Evolutionary conservation across 352 stramenopile genomes (phyloP).

Genomic region (Globisporangium nodosum): DNA sequence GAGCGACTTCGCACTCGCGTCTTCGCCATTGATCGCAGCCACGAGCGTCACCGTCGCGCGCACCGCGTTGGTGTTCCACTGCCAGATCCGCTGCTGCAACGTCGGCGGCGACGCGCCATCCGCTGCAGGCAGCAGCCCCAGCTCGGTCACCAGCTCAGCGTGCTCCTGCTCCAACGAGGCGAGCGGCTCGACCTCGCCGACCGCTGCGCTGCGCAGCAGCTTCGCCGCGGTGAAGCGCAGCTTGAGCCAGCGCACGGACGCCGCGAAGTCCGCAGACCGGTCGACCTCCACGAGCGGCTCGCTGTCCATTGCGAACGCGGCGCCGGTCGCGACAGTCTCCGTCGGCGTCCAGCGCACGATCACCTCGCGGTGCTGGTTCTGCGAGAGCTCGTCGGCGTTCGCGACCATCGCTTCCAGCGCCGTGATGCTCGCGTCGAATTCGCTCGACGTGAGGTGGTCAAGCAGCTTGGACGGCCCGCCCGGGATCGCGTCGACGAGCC

Average conservation of each 20-base stretch:
- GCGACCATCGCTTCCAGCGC: conserved; percentile 39
- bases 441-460: conserved; percentile 35
- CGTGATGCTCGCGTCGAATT: conserved; percentile 31
- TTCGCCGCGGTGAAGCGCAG: conserved; percentile 47
- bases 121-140: conserved; percentile 10
- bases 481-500: conserved; percentile 44
- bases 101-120: conserved; percentile 6
- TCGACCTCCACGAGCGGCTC: conserved; percentile 56
- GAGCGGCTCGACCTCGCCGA: conserved; percentile 23
- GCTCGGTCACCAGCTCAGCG: conserved; percentile 9
- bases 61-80: conserved; percentile 37
- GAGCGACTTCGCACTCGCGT: not conserved
- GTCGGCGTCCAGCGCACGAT: conserved; percentile 60
- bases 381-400: conserved; percentile 27
- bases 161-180: conserved; percentile 29
- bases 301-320: conserved; percentile 36
- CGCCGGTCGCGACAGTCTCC: conserved; percentile 24
- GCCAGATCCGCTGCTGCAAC: conserved; percentile 40
- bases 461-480: conserved; percentile 36
- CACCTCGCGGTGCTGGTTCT: conserved; percentile 80
- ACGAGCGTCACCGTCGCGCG: conserved; percentile 6
- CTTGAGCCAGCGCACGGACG: conserved; percentile 59
- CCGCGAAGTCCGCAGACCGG: conserved; percentile 40
- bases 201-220: conserved; percentile 33
- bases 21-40: not conserved